Percentiles rank a stretch among this genome's conserved stretches.
Conservation (phyloP, 2,329 filamentous ascomycete species). For the Aphanocladium album region DNA sequence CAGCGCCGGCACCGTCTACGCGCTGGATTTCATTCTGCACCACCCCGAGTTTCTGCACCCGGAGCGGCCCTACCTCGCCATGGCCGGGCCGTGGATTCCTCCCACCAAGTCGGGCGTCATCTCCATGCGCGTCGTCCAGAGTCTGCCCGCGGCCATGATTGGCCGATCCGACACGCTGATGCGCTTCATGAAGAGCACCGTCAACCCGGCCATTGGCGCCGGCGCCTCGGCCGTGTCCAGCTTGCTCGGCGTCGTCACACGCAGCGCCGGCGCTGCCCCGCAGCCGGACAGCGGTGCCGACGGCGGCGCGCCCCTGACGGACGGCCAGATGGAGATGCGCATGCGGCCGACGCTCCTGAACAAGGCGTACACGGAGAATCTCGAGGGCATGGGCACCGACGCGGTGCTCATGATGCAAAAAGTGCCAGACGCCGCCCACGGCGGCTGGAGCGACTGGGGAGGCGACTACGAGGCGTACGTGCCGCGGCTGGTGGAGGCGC, state of each 20-base stretch:
- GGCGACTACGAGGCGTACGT: conserved; percentile 26
- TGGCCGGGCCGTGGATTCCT: conserved; percentile 28
- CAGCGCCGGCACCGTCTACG: conserved; percentile 27
- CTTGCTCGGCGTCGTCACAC: background rate
- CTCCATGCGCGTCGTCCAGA: conserved; percentile 18
- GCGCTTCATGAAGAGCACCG: conserved; percentile 17
- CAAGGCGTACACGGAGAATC: conserved; percentile 18
- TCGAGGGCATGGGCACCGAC: conserved; percentile 24
- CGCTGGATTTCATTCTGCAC: conserved; percentile 26
- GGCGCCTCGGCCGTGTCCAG: conserved; percentile 10
- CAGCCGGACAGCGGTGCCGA: background rate
- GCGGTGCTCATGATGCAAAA: conserved; percentile 25
- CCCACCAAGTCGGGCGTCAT: conserved; percentile 21
- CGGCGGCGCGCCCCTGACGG: conserved; percentile 7
- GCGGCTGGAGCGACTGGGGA: conserved; percentile 27
- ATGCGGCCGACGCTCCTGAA: conserved; percentile 16
- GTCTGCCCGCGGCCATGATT: conserved; percentile 20
- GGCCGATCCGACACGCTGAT: conserved; percentile 19
- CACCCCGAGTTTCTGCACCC: conserved; percentile 24
- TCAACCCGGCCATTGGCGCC: conserved; percentile 17
- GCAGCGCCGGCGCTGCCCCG: background rate
- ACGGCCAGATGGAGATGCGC: conserved; percentile 19
- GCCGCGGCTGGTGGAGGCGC: conserved; percentile 19
- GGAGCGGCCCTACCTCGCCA: conserved; percentile 21
- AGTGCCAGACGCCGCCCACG: background rate